phyloP scores from a whole-genome alignment of 169 alveolate genomes.

The Cyclospora cayetanensis region DNA sequence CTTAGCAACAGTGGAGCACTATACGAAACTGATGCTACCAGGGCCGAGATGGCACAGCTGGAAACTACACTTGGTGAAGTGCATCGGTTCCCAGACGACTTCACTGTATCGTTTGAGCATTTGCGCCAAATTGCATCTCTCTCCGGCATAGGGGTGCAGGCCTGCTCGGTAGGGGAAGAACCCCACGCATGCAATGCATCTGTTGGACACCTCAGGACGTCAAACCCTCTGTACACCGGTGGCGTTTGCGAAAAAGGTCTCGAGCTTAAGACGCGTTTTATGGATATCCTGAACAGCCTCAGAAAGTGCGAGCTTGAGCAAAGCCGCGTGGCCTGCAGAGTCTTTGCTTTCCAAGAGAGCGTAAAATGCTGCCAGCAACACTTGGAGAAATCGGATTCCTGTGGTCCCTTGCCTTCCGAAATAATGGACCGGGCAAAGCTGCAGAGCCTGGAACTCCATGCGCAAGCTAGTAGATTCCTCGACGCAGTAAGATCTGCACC shows the following conservation, averaged over 20 bases:
- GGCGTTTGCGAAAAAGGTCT: neutral
- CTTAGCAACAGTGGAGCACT: constrained; percentile 37
- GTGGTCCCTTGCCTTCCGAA: neutral
- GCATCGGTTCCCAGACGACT: constrained; percentile 29
- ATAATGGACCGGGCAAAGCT: neutral
- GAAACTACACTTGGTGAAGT: constrained; percentile 37
- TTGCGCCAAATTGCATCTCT: constrained; percentile 17
- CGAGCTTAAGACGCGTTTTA: neutral
- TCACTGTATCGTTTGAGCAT: constrained; percentile 17
- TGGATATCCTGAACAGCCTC: neutral
- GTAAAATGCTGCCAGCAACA: neutral
- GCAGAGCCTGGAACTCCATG: neutral
- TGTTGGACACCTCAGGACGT: neutral
- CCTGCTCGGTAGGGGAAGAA: neutral
- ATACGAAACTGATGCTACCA: constrained; percentile 45
- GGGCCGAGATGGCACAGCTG: constrained; percentile 21
- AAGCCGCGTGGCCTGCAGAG: neutral
- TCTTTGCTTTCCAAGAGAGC: neutral
- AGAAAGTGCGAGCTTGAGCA: constrained; percentile 30
- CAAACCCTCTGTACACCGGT: neutral
- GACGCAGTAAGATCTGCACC: constrained; percentile 8
- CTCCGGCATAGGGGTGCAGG: neutral
- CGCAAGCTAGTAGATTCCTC: neutral
- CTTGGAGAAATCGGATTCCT: neutral
- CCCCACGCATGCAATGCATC: neutral